Conservation (phyloP, 768 basidiomycete genomes). For the Termitomyces sp. region DNA sequence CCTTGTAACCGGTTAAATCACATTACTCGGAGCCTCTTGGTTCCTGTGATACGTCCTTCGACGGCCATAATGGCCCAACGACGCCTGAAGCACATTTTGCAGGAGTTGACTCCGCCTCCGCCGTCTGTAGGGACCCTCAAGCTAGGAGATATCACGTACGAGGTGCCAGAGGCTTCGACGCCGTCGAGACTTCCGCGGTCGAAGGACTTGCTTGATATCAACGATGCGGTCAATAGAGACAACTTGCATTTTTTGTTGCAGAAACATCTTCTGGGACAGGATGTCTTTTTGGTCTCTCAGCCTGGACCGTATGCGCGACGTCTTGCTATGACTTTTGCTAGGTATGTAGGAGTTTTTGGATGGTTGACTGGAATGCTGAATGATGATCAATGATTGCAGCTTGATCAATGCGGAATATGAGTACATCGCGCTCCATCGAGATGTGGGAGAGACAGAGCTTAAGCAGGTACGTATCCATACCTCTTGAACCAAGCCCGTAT, state of each 20-base stretch:
- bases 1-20: neutral
- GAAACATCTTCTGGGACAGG: constrained; percentile 66
- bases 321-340: constrained; percentile 61
- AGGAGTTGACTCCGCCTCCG: constrained; percentile 36
- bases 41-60: neutral
- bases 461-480: constrained; percentile 44
- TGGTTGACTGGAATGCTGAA: neutral
- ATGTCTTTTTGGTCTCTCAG: constrained; percentile 62
- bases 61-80: constrained; percentile 32
- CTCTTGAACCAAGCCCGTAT: neutral
- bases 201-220: constrained; percentile 43
- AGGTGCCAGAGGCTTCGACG: constrained; percentile 44
- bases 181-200: constrained; percentile 49
- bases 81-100: constrained; percentile 48
- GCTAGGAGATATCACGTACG: constrained; percentile 53
- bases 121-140: constrained; percentile 50
- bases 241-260: constrained; percentile 65
- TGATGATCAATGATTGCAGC: constrained; percentile 23
- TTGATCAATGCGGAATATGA: constrained; percentile 68
- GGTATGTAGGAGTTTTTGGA: constrained; percentile 24
- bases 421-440: constrained; percentile 62
- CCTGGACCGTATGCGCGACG: constrained; percentile 66
- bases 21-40: neutral
- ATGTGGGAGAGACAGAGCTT: constrained; percentile 70
- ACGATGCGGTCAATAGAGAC: constrained; percentile 49